Evolutionary conservation across 176 grass and related monocot genomes (phyloP), one percentile per base, ranked within the genome.

Genomic region (Ananas comosus): DNA sequence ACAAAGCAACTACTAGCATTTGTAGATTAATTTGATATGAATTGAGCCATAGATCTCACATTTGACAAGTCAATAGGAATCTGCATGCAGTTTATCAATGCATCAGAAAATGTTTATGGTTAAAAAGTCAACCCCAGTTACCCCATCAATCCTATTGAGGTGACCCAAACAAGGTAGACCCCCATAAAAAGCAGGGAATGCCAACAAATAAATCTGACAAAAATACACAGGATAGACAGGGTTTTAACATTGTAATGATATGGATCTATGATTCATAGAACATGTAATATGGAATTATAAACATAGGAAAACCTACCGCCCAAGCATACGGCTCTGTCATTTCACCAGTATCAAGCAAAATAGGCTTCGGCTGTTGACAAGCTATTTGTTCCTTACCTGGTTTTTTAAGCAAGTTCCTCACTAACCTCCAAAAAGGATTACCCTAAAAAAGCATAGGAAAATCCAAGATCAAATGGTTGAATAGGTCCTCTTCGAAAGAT

Each of bases 271-370:
- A 42, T 42, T 4, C 6, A 7, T 42, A 42, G 33, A 42, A 42
- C 33, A 42, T 42, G 33, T 42, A 6, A 42, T 42, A 42, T 42
- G 7, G 33, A 42, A 42, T 42, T 42, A 42, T 42, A 42, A 7
- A 42, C 33, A 76, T 64, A 48, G 63, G 69, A 77, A 72, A 68
- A 74, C 82, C 72, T 87, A 99, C 94, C 22, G 94, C 94, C 94
- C 94, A 99, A 81, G 79, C 84, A 79, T 93, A 99, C 59, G 94
- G 94, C 64, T 78, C 73, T 68, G 85, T 82, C 94, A 99, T 99
- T 88, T 99, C 94, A 70, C 94, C 94, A 11, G 86, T 97, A 63
- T 97, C 94, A 33, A 97, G 94, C 74, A 99, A 88, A 79, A 99
- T 91, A 69, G 94, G 94, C 73, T 99, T 99, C 58, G 94, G 94